Percentiles rank a stretch among this genome's conserved stretches.
Conservation (phyloP, 2,329 filamentous ascomycete species). For the Fusarium chaquense region DNA sequence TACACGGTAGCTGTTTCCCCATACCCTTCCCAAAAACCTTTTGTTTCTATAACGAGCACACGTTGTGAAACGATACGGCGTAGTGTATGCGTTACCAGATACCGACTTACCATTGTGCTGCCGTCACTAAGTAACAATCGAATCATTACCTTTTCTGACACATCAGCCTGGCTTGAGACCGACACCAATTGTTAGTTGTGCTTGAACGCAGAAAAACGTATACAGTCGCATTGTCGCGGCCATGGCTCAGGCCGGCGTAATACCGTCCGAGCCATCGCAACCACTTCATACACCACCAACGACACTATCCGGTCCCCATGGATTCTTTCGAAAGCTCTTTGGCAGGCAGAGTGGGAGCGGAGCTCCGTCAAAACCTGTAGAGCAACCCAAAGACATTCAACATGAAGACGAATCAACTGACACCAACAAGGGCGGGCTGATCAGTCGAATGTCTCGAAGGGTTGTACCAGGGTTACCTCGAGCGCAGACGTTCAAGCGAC, state of each 20-base stretch:
- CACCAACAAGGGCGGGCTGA: constrained; percentile 51
- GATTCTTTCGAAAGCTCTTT: constrained; percentile 50
- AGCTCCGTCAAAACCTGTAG: constrained; percentile 20
- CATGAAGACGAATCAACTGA: constrained; percentile 47
- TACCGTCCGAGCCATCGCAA: constrained; percentile 48
- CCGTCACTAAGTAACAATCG: constrained; percentile 27
- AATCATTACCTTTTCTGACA: constrained; percentile 24
- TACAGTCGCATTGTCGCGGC: constrained; percentile 39
- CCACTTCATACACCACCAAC: constrained; percentile 44
- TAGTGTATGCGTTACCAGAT: constrained; percentile 35
- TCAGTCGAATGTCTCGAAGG: constrained; percentile 63
- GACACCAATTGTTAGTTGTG: constrained; percentile 13
- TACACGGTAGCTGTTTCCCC: constrained; percentile 30
- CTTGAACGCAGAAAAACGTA: constrained; percentile 17
- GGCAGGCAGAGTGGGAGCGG: constrained; percentile 38
- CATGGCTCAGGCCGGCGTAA: constrained; percentile 51
- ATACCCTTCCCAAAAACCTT: constrained; percentile 16
- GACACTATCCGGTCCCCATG: constrained; percentile 42
- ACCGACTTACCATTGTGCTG: constrained; percentile 25
- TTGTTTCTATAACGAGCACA: constrained; percentile 29
- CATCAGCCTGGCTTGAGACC: constrained; percentile 21
- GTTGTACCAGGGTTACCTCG: constrained; percentile 85
- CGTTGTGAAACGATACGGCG: constrained; percentile 35
- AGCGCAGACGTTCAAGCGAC: constrained; percentile 82
- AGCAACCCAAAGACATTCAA: constrained; percentile 50